Percentiles rank a stretch among this genome's conserved stretches.
These are phyloP conservation scores for Peziza echinospora DNA, from an alignment of 495 filamentous ascomycete genomes.

Conservation along the genomic window DNA sequence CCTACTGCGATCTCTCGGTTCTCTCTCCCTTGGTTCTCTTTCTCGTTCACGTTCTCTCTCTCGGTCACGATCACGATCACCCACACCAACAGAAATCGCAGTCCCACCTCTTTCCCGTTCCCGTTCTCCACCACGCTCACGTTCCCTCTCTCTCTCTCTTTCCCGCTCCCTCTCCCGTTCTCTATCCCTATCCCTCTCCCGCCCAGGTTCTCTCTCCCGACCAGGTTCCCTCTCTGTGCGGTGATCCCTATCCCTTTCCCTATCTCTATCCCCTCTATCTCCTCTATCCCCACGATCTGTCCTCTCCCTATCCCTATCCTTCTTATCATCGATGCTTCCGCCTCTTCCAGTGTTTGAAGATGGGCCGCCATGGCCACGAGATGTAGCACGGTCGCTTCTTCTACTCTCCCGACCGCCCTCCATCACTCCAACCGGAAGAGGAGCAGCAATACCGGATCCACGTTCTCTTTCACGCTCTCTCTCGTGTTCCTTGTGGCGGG, in stretches of 20 bases:
- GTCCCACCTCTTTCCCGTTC: slow-evolving; percentile 12
- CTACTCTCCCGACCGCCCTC: neutral
- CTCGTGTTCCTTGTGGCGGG: slow-evolving; percentile 3
- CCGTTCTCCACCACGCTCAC: neutral
- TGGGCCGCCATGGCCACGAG: neutral
- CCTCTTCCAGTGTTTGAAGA: neutral
- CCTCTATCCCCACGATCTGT: neutral
- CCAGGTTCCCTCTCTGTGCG: slow-evolving; percentile 5
- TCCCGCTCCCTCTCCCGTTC: slow-evolving; percentile 12
- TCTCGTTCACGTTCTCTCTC: neutral
- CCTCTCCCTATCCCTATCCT: neutral
- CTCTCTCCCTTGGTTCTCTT: no score
- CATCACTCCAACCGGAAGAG: neutral
- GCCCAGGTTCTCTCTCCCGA: slow-evolving; percentile 8
- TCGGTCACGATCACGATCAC: neutral
- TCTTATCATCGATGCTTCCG: neutral
- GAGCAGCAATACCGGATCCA: slow-evolving; percentile 1
- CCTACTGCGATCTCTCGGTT: neutral
- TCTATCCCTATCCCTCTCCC: slow-evolving; percentile 9
- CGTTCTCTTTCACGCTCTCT: slow-evolving; percentile 8
- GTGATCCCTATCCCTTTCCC: slow-evolving; percentile 5
- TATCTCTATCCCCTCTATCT: slow-evolving; percentile 1
- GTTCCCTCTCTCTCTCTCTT: neutral
- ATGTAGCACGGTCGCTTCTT: neutral
- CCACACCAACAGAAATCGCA: no score